Evolutionary conservation across 139 green algal genomes (phyloP), one percentile per base, ranked within the genome.

Genomic region (Volvox africanus): DNA sequence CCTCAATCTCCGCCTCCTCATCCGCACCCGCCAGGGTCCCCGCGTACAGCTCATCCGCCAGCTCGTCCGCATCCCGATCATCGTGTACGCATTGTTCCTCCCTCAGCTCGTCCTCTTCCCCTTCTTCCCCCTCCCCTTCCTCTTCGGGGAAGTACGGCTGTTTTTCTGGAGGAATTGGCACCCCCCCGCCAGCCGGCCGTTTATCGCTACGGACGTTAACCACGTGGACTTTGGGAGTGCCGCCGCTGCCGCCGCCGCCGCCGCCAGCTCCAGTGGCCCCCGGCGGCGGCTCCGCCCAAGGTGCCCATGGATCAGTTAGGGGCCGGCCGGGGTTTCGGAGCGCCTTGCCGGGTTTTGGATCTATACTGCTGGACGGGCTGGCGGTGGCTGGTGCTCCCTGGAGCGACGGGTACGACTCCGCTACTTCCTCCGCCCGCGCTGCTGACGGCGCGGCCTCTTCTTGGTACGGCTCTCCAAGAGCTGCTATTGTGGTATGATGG

Each of bases 81-180:
- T 89, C 85, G 18, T 89, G 83, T 24, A 35, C 62, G 62, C 62
- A 79, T 67, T 26, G 62, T 14, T 89, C 61, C 35, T 80, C 83
- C 33, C 55, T 32, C 30, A 17, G 32, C 32, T 55, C 85, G 13
- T 82, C 28, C 36, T 68, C 65, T 19, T 79, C 82, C 11, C 44
- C 84, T 2, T 68, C 84, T 13, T 71, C 36, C 1, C 79, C 83
- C 6, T 80, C 83, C 0, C 67, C 84, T 37, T 89, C 84, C 26
- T 89, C 85, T 3, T 89, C 85, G 30, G 85, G 69, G 44, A 89
- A 89, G 69, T 89, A 89, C 26, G 85, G 85, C 85, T 82, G 85
- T 0, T 28, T 26, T 50, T 89, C 69, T 1, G 85, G 85, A 24
- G 85, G 85, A 36, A 89, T 89, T 26, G 85, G 69, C 85, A 89